A percentile compares a stretch with the other conserved stretches of the same genome.
Evolutionary conservation across 2,329 filamentous ascomycete species (phyloP).

Genomic region (Calonectria crousiana): DNA sequence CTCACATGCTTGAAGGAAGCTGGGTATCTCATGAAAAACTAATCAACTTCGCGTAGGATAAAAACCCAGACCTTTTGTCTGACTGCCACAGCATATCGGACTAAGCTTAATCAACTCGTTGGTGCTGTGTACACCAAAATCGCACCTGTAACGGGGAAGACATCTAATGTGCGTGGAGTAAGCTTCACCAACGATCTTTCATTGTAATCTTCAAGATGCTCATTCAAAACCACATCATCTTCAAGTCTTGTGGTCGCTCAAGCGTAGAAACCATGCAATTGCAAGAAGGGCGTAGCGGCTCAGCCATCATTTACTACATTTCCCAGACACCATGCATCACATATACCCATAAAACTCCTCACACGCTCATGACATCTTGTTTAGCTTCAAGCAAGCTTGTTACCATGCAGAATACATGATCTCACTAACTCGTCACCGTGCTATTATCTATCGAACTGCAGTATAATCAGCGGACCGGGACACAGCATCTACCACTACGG

Average conservation of each 20-base stretch:
- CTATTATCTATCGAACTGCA: not conserved
- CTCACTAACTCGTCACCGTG: not conserved
- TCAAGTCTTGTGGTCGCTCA: not conserved
- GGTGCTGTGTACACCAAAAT: not conserved
- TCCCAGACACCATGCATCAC: not conserved
- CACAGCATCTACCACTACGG: not conserved
- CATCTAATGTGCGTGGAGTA: not conserved
- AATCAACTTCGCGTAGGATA: not conserved
- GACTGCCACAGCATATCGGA: not conserved
- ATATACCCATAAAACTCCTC: not conserved
- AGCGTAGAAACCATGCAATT: not conserved
- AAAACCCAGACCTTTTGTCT: not conserved
- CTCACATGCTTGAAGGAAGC: not conserved
- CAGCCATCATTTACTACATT: not conserved
- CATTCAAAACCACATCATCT: not conserved
- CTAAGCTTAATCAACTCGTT: not conserved
- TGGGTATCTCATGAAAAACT: not conserved
- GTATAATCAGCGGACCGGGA: not conserved
- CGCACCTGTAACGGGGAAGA: not conserved
- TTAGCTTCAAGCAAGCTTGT: not conserved
- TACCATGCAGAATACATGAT: not conserved
- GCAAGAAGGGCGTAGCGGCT: not conserved
- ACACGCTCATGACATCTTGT: not conserved
- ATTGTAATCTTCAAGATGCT: not conserved
- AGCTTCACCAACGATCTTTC: not conserved